These are phyloP conservation scores for Stipa capillata DNA, from an alignment of 176 grass and related monocot species.

Conservation along the genomic window DNA sequence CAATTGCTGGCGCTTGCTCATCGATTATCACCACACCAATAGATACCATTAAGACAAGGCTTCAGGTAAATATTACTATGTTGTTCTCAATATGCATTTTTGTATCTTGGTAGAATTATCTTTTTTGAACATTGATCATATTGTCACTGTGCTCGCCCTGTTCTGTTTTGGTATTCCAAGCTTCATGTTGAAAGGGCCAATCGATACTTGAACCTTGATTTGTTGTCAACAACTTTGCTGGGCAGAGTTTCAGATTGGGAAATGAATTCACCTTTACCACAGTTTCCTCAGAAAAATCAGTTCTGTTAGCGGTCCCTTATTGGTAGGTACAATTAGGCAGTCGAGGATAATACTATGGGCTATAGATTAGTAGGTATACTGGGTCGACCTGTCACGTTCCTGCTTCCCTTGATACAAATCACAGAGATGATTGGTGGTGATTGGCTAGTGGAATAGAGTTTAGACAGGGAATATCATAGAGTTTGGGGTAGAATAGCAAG, in stretches of 20 bases:
- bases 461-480: no score
- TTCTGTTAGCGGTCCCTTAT: not conserved
- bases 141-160: not conserved
- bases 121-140: not conserved
- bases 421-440: no score
- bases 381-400: no score
- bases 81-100: not conserved
- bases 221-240: not conserved
- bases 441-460: no score
- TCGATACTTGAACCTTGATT: not conserved
- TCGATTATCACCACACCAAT: slow-evolving; percentile 93
- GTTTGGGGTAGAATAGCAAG: no score
- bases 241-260: not conserved
- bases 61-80: slow-evolving; percentile 57
- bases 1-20: slow-evolving; percentile 89
- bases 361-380: not conserved
- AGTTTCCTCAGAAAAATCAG: not conserved
- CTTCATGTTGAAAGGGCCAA: not conserved
- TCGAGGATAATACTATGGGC: not conserved
- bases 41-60: slow-evolving; percentile 90
- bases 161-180: not conserved
- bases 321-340: not conserved
- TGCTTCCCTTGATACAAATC: no score
- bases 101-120: not conserved
- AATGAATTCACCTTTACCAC: not conserved